phyloP scores from a whole-genome alignment of 805 yeast species.

The Tetrapisispora taiwanensis region DNA sequence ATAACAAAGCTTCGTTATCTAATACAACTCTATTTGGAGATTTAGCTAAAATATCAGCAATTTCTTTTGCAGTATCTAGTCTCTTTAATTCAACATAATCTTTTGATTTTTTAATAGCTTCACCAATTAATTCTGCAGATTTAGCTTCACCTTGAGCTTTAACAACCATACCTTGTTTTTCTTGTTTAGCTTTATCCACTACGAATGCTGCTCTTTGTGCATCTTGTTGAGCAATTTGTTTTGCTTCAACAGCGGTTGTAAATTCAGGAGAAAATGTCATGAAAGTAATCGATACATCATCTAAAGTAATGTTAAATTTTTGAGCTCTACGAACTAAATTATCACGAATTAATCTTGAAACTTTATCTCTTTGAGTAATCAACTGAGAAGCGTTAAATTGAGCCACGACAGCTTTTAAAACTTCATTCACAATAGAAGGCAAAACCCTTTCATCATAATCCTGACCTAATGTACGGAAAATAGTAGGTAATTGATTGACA shows the following conservation, averaged over 20 bases:
- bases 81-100: constrained; percentile 96
- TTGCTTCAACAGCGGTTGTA: constrained; percentile 95
- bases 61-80: constrained; percentile 93
- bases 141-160: constrained; percentile 98
- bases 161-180: constrained; percentile 93
- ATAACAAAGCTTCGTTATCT: constrained; percentile 83
- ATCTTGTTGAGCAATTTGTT: constrained; percentile 98
- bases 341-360: constrained; percentile 83
- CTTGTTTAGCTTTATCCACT: constrained; percentile 95
- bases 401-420: constrained; percentile 90
- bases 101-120: constrained; percentile 90
- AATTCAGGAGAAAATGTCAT: constrained; percentile 98
- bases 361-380: constrained; percentile 97
- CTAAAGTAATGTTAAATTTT: constrained; percentile 76
- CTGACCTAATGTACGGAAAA: constrained; percentile 83
- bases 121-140: constrained; percentile 97
- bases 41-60: constrained; percentile 71
- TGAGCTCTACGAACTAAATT: constrained; percentile 84
- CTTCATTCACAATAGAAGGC: constrained; percentile 97
- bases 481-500: constrained; percentile 62
- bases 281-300: constrained; percentile 91
- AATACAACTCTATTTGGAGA: constrained; percentile 89
- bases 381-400: constrained; percentile 97
- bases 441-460: constrained; percentile 96
- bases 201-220: constrained; percentile 97